Evolutionary conservation across 495 filamentous ascomycete species (phyloP), one percentile per base, ranked within the genome.

Genomic region (Aspergillus saccharolyticus): DNA sequence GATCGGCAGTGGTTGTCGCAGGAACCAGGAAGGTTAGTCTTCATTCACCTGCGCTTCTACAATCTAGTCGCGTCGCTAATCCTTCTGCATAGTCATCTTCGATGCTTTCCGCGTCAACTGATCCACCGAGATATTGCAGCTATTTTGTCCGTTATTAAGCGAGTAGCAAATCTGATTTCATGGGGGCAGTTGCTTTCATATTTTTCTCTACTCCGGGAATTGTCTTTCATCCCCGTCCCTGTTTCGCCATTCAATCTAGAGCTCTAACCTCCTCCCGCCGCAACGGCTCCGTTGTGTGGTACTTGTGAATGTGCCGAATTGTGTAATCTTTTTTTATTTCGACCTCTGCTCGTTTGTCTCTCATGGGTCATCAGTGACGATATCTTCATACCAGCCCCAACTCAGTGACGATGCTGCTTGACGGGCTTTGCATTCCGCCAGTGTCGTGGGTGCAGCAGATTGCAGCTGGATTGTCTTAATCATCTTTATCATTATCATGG

Each of bases 1-100:
- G 83, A 69, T 84, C 42, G 80, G 78, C 44, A 83, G 81, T 57
- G 82, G 82, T 44, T 77, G 82, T 58, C 78, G 81, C 64, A 74
- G 77, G 52, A 80, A 79, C 25, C 79, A 80, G 52, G 83, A 85
- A 72, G 74, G 79, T 81, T 53, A 53, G 70, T 63, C 21, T 20
- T 12, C 20, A 15, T n/a, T 5, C 17, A 17, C 1, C 1, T 8
- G 0, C 17, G 21, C 21, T 22, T 19, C 33, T 42, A 15, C 9
- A 6, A 17, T 54, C 3, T n/a, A 9, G 25, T 28, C 3, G 4
- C 25, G 14, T 17, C 4, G 20, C 53, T 56, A 56, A 56, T 22
- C 3, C 21, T 14, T n/a, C 1, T n/a, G 17, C 30, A 18, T 46
- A 78, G 75, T 78, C 30, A 78, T 78, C 53, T 74, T 78, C 53